These are phyloP conservation scores for Mucor velutinosus DNA, from an alignment of 371 early-diverging fungal species.

Conservation along the genomic window DNA sequence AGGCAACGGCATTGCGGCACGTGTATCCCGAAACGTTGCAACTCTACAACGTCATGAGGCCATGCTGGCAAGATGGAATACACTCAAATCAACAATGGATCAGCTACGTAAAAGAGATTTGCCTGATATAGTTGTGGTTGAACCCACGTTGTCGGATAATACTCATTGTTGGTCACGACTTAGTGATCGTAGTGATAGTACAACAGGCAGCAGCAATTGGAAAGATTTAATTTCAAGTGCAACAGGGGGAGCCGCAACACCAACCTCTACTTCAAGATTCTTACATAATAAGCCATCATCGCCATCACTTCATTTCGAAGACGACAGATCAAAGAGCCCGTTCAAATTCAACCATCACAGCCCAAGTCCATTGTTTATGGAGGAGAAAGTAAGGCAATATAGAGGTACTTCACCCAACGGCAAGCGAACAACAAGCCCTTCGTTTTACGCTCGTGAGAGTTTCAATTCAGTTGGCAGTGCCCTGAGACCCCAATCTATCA, in stretches of 20 bases:
- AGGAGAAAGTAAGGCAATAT: background rate
- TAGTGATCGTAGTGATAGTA: conserved; percentile 37
- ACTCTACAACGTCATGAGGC: conserved; percentile 48
- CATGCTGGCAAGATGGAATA: conserved; percentile 57
- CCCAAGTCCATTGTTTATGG: conserved; percentile 9
- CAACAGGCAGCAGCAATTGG: conserved; percentile 12
- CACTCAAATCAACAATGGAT: conserved; percentile 54
- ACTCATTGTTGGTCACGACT: conserved; percentile 36
- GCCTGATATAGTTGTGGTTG: conserved; percentile 43
- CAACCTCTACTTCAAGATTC: background rate
- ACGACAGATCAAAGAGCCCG: conserved; percentile 21
- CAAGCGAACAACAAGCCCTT: conserved; percentile 18
- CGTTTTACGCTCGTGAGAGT: conserved; percentile 15
- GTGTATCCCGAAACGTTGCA: conserved; percentile 47
- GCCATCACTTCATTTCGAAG: background rate
- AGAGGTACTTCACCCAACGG: conserved; percentile 12
- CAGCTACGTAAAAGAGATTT: conserved; percentile 54
- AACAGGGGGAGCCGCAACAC: background rate
- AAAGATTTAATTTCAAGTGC: background rate
- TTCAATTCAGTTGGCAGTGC: conserved; percentile 15
- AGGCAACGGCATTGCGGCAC: conserved; percentile 58
- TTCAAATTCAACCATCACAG: conserved; percentile 9
- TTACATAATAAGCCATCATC: conserved; percentile 6
- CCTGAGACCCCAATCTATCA: conserved; percentile 18
- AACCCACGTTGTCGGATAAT: conserved; percentile 20